Base-by-base conservation (phyloP, 805 yeast species). In the Wickerhamiella bombiphila region DNA sequence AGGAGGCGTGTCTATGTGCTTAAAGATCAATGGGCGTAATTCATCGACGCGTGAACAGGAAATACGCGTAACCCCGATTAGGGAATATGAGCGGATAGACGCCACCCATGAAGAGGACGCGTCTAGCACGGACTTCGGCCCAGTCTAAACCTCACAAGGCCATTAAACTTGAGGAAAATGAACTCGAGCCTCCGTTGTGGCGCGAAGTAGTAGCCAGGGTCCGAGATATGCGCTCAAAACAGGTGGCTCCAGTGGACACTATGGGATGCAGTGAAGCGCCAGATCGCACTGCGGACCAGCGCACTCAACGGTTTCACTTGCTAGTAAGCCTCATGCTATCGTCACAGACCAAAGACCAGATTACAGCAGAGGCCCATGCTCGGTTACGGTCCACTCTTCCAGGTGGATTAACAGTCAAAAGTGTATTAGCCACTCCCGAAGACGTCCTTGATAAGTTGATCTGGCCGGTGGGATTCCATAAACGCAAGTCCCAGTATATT, bases 321-420 rank as follows among this genome's bases (percentile, higher is more conserved):
- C 63, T 86, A 24, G 65, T 85, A 0, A 75, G 94, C 3, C 64
- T 86, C 36, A 80, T 86, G 86, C 70, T 86, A 22, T 80, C 94
- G 7, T 70, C 95, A 0, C 96, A 86, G 48, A 86, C 97, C 2
- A 85, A 80, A 52, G 97, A 86, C 56, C 94, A 82, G 54, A 72
- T 76, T 34, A 86, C 82, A 43, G 79, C 66, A 38, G 68, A 67
- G 30, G 93, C 91, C 0, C 78, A 85, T 74, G 54, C 55, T 13
- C 66, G 59, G 22, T 59, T 88, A 44, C 75, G 80, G 35, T 48
- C 51, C 26, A 61, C 67, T 45, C 59, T 76, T 2, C 61, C 66
- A 2, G 58, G 55, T 3, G 55, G 55, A 15, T 52, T 62, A 22
- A 53, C 51, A 5, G 51, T 59, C 6, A 52, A 44, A 15, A 44